Percentiles rank a stretch among this genome's conserved stretches.
Conservation (phyloP, 805 yeast genomes). For the Dipodascopsis tothii region DNA sequence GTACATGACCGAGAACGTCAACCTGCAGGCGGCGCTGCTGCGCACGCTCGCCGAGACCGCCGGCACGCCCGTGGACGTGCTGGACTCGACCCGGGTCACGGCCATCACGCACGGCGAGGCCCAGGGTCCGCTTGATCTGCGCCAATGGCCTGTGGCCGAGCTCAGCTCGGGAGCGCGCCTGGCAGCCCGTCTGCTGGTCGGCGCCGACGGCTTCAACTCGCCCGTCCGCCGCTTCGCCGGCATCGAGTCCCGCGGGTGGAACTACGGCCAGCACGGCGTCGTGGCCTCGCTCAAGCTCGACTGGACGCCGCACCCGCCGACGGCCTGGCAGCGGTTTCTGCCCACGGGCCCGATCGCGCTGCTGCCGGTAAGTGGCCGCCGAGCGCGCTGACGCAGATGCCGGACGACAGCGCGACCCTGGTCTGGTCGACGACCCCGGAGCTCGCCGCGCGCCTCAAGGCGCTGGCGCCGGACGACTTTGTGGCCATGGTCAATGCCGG, state of each 20-base stretch:
- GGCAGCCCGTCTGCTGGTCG: constrained; percentile 41
- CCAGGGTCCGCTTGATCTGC: constrained; percentile 29
- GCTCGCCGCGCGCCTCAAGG: constrained; percentile 53
- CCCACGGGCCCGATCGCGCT: constrained; percentile 90
- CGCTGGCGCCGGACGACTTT: constrained; percentile 55
- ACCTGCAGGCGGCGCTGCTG: constrained; percentile 69
- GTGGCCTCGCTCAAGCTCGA: constrained; percentile 80
- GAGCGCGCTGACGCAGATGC: constrained; percentile 80
- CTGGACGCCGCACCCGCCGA: constrained; percentile 57
- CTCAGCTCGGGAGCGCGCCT: constrained; percentile 57
- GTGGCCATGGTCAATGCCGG: constrained; percentile 76
- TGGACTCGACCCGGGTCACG: constrained; percentile 63
- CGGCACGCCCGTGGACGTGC: constrained; percentile 33
- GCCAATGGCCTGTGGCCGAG: constrained; percentile 67
- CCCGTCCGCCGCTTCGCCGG: constrained; percentile 79
- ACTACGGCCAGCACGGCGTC: constrained; percentile 79
- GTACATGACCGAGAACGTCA: constrained; percentile 81
- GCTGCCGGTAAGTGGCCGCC: constrained; percentile 62
- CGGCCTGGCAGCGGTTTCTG: constrained; percentile 92
- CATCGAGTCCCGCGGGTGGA: constrained; percentile 88
- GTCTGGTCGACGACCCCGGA: constrained; percentile 90
- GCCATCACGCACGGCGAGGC: constrained; percentile 36
- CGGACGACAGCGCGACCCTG: constrained; percentile 76
- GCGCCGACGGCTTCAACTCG: constrained; percentile 94
- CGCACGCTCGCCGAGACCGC: constrained; percentile 39